phyloP scores from a whole-genome alignment of 2,329 filamentous ascomycete species.

The Fusarium sp. region DNA sequence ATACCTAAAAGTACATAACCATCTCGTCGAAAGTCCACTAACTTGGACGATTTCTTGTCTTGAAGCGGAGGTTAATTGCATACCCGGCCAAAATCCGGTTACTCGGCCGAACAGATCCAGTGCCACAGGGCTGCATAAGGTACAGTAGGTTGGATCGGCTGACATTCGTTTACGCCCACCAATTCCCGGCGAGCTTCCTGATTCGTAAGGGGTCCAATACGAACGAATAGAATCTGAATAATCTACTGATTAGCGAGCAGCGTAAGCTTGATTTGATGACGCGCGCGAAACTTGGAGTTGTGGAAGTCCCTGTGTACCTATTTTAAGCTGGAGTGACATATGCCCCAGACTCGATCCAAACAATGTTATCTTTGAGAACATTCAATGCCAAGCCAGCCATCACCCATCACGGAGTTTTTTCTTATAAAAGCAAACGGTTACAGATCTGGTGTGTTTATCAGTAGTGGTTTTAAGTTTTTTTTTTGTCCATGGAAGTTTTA shows the following conservation, averaged over 20 bases:
- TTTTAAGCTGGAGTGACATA: neutral
- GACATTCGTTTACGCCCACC: constrained; percentile 9
- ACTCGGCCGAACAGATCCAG: constrained; percentile 31
- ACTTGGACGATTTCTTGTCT: neutral
- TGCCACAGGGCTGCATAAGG: constrained; percentile 15
- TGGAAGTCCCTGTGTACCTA: neutral
- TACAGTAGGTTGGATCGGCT: neutral
- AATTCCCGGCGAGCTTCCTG: constrained; percentile 19
- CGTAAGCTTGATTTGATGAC: constrained; percentile 15
- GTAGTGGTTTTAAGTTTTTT: neutral
- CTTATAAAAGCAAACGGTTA: neutral
- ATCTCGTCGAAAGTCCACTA: no score
- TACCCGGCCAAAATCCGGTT: constrained; percentile 15
- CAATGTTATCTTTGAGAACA: neutral
- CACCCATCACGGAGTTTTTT: neutral
- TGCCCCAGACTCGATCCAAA: neutral
- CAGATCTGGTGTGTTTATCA: neutral
- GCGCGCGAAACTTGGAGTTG: neutral
- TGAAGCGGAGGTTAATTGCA: neutral
- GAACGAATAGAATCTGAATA: neutral
- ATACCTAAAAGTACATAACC: neutral
- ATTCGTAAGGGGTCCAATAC: constrained; percentile 18
- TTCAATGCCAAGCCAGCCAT: constrained; percentile 10
- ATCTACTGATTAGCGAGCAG: neutral
- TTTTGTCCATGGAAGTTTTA: neutral